Evolutionary conservation across 2,329 filamentous ascomycete species (phyloP).

Genomic region (Alternaria metachromatica): DNA sequence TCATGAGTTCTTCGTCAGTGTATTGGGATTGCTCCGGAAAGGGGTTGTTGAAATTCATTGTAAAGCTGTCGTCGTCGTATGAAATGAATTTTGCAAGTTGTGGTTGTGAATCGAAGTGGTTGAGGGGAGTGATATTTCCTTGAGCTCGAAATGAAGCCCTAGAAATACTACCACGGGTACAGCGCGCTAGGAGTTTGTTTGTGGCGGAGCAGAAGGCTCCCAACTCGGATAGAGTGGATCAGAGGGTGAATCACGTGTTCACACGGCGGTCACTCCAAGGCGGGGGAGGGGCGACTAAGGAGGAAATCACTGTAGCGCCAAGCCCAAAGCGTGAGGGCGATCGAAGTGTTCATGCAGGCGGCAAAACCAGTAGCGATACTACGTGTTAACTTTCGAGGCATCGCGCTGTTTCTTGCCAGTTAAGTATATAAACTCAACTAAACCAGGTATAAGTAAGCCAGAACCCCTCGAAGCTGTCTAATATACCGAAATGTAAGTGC

Average conservation of each 20-base stretch:
- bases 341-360: background rate
- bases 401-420: background rate
- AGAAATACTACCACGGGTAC: background rate
- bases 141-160: background rate
- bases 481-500: background rate
- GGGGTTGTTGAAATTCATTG: background rate
- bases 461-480: background rate
- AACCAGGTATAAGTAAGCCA: background rate
- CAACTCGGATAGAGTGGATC: background rate
- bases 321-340: background rate
- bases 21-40: no score
- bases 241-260: background rate
- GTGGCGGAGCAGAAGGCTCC: background rate
- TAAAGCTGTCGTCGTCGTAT: background rate
- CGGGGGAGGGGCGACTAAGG: background rate
- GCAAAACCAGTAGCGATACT: background rate
- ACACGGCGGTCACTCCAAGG: background rate
- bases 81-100: background rate
- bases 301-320: background rate
- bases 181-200: background rate
- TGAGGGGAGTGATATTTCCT: background rate
- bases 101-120: background rate
- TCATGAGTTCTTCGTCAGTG: no score
- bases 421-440: background rate
- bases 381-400: background rate